Base-by-base conservation (phyloP, 1,284 basidiomycete genomes). In the Tilletiopsis washingtonensis region DNA sequence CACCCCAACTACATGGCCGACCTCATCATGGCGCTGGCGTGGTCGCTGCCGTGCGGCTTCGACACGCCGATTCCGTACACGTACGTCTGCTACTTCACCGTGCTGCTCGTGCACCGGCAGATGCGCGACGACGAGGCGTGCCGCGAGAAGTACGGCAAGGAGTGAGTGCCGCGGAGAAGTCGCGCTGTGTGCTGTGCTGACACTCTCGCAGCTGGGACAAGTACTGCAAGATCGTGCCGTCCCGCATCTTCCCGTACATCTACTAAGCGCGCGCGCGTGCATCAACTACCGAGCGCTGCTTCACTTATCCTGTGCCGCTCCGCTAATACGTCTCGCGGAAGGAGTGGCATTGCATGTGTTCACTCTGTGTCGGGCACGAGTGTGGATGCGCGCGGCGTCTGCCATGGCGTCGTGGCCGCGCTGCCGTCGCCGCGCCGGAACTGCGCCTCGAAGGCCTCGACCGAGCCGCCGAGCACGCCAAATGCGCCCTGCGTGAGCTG, bases 11-110 rank as follows among this genome's bases (percentile, higher is more conserved):
- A 77, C 49, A 60, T 77, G 43, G 89, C 88, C 39, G 90, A 91
- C 69, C 77, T 87, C 54, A 75, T 91, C 58, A 93, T 93, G 90
- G 84, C 82, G n/a, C 75, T 88, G 50, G 84, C 85, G 0, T 98
- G 93, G 91, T 94, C 85, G 62, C 80, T 98, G 14, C 89, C 94
- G 0, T 93, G 89, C 1, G 90, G 88, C 6, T 91, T 96, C 75
- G 77, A 81, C 42, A 90, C 89, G 0, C 91, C 91, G 5, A 80
- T 98, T 69, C 91, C 93, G 2, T 99, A 98, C 78, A 98, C 93
- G 77, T 98, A 98, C 74, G 81, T 89, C 38, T 74, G 79, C 56
- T 77, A 91, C 78, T 98, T 99, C 69, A 79, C 82, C 5, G 81
- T 94, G 19, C 81, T 99, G 24, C 83, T 99, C 53, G 78, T 91